Base-by-base conservation (phyloP, 1,284 basidiomycete species). In the Cutaneotrichosporon cutaneum region DNA sequence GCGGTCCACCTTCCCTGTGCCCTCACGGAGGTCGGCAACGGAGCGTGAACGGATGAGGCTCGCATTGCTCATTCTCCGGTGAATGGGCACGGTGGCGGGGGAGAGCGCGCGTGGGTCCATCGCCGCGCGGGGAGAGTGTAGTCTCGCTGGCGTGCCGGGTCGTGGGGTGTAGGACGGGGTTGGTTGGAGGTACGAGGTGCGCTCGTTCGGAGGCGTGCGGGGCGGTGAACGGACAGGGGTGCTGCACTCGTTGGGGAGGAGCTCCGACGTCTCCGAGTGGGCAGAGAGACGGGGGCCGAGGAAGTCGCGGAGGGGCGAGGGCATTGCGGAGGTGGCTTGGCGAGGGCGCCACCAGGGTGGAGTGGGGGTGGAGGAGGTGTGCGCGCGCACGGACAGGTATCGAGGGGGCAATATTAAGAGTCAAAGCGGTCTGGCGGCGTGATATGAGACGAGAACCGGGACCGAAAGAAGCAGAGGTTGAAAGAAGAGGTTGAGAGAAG, bases 201-300 rank as follows among this genome's bases (percentile, higher is more conserved):
- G 36, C 14, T 42, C 54, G 18, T 9, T 51, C 3, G 52, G 35
- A 8, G 54, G 39, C 39, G 54, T 44, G 55, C 21, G 2, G 6
- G 32, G 30, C 21, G 33, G 39, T 4, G 47, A 30, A 3, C 59
- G 54, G 33, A 60, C 27, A 26, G 59, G 59, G 2, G 59, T 59
- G 26, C 47, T 54, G 56, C 53, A 52, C 56, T 64, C 62, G 62
- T 64, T 60, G 9, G 42, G 10, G 36, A 64, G 62, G 21, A 64
- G 56, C 14, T 50, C 56, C 18, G 52, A 58, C 21, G 52, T 42
- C 53, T 60, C 62, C 30, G 47, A 44, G n/a, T 53, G 32, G 22
- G n/a, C 22, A 11, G 16, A 14, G 26, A 3, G 48, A 4, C 33
- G 32, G 21, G 56, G 10, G 7, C 42, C 54, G 6, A 21, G 22